These are phyloP conservation scores for Microascus cirrosus DNA, from an alignment of 2,329 filamentous ascomycete species.

Conservation along the genomic window DNA sequence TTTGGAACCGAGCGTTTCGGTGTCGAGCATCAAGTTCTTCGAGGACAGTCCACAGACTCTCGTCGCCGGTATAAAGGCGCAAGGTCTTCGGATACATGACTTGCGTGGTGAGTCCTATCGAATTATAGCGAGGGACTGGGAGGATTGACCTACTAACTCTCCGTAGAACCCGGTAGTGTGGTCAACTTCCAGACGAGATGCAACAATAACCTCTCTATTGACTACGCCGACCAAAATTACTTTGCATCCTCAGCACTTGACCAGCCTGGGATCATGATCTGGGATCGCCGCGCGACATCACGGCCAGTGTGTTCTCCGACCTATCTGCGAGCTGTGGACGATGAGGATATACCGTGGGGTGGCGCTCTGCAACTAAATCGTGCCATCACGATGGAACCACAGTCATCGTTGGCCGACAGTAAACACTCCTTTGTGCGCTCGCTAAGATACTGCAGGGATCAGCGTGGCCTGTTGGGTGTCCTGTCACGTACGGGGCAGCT, in stretches of 20 bases:
- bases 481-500: slow-evolving; percentile 53
- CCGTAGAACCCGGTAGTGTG: slow-evolving; percentile 36
- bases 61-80: slow-evolving; percentile 63
- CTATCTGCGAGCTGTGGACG: slow-evolving; percentile 47
- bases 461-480: slow-evolving; percentile 48
- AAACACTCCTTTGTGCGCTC: slow-evolving; percentile 52
- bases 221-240: slow-evolving; percentile 71
- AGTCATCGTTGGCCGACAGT: slow-evolving; percentile 36
- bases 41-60: slow-evolving; percentile 64
- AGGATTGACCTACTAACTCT: slow-evolving; percentile 9
- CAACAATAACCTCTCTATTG: slow-evolving; percentile 64
- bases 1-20: slow-evolving; percentile 57
- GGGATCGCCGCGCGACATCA: slow-evolving; percentile 59
- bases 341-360: slow-evolving; percentile 53
- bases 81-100: slow-evolving; percentile 68
- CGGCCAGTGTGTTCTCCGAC: slow-evolving; percentile 38
- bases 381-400: slow-evolving; percentile 43
- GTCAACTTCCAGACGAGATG: slow-evolving; percentile 54
- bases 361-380: slow-evolving; percentile 45
- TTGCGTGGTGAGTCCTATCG: slow-evolving; percentile 47
- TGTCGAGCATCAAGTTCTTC: slow-evolving; percentile 76
- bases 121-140: background rate
- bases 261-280: slow-evolving; percentile 63
- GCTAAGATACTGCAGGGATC: slow-evolving; percentile 52
- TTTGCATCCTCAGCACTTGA: slow-evolving; percentile 72